Conservation (phyloP, 768 basidiomycete genomes). For the Neoboletus magnificus region DNA sequence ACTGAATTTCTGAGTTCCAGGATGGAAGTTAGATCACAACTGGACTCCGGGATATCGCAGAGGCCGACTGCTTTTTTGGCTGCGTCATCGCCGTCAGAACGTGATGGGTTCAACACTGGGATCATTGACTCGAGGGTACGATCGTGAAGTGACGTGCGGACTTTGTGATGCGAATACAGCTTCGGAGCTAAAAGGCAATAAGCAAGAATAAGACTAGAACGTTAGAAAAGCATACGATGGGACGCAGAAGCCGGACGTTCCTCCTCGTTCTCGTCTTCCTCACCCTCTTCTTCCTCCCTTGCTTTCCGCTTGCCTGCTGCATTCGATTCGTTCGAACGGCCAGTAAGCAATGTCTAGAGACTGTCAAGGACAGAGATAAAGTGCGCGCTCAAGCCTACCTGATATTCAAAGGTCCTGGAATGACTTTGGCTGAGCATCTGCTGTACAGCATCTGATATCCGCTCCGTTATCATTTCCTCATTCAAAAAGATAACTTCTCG, state of each 20-base stretch:
- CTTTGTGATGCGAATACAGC: conserved; percentile 79
- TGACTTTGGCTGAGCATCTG: conserved; percentile 60
- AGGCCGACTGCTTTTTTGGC: conserved; percentile 28
- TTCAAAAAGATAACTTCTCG: conserved; percentile 93
- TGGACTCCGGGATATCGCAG: conserved; percentile 67
- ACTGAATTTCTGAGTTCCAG: conserved; percentile 57
- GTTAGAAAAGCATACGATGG: conserved; percentile 19
- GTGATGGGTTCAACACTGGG: conserved; percentile 57
- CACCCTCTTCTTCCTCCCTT: conserved; percentile 38
- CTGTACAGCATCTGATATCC: conserved; percentile 72
- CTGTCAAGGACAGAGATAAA: not conserved
- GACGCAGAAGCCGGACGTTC: conserved; percentile 24
- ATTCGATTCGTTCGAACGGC: conserved; percentile 39
- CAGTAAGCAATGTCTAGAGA: conserved; percentile 57
- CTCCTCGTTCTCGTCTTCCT: conserved; percentile 31
- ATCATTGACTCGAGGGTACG: conserved; percentile 97
- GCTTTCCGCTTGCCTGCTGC: conserved; percentile 28
- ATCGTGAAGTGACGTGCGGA: conserved; percentile 82
- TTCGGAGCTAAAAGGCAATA: conserved; percentile 38
- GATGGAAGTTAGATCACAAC: conserved; percentile 76
- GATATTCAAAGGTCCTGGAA: conserved; percentile 70
- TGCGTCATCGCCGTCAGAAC: conserved; percentile 29
- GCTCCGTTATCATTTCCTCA: conserved; percentile 81
- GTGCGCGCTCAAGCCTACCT: conserved; percentile 38
- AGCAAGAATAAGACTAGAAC: not conserved